Percentiles rank a stretch among this genome's conserved stretches.
phyloP scores from a whole-genome alignment of 78 protist species.

The Isochrysis galbana region DNA sequence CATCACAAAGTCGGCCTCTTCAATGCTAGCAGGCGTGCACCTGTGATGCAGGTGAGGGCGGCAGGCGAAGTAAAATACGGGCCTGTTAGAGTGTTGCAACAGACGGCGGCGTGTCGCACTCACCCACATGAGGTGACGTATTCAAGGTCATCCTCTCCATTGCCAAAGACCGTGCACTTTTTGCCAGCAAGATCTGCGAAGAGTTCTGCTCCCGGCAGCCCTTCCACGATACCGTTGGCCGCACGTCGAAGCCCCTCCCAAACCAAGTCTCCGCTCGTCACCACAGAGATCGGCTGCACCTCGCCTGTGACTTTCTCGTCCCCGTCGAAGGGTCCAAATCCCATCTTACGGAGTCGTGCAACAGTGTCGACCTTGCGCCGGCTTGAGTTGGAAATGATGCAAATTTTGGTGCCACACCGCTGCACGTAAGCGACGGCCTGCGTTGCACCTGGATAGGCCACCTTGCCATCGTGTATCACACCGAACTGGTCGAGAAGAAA shows the following conservation, averaged over 20 bases:
- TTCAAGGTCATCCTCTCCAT: conserved; percentile 11
- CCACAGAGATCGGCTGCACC: not conserved
- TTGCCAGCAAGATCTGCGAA: not conserved
- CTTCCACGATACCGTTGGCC: not conserved
- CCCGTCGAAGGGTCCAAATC: not conserved
- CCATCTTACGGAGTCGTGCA: not conserved
- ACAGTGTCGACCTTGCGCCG: not conserved
- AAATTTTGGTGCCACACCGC: not conserved
- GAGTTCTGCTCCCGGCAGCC: not conserved
- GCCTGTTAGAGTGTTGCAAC: too few relatives aligned
- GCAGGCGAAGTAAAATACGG: too few relatives aligned
- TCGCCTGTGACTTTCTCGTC: not conserved
- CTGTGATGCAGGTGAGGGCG: too few relatives aligned
- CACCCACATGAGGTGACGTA: not conserved
- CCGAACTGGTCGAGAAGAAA: conserved; percentile 21
- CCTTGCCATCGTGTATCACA: not conserved
- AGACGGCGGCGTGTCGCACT: too few relatives aligned
- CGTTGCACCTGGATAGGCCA: not conserved
- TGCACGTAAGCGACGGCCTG: not conserved
- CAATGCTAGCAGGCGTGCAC: not conserved
- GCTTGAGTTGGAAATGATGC: not conserved
- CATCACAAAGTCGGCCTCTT: not conserved
- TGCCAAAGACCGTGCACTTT: not conserved
- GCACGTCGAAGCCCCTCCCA: not conserved
- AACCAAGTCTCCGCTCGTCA: conserved; percentile 4